Evolutionary conservation across 495 filamentous ascomycete genomes (phyloP), one percentile per base, ranked within the genome.

Genomic region (Annulohypoxylon moriforme): DNA sequence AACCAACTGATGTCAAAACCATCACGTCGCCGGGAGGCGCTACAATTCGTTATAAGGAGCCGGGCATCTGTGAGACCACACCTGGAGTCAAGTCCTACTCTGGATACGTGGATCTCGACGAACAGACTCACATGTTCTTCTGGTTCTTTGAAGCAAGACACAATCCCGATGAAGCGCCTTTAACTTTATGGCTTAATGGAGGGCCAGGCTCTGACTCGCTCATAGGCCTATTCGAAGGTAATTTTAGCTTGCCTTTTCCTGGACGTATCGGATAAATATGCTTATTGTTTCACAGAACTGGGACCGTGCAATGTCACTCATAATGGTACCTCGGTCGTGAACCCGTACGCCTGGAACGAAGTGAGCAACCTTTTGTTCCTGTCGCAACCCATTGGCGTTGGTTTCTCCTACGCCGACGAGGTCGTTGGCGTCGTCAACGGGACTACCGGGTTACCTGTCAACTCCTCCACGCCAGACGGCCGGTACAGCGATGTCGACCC

Each of bases 131-230:
- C 69, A 90, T 87, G 27, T 91, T 90, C 68, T 91, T 91, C 76
- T 92, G 90, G 90, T 92, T 91, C 70, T 86, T 92, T 71, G 89
- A 91, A 72, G 83, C 89, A 0, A 80, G 87, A 42, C 80, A 87
- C 20, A 82, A 86, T 58, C 85, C 88, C 4, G 64, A 82, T 55
- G 82, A 84, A 66, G 84, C 87, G 0, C 88, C 89, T 4, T 76
- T 90, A 4, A 85, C 86, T 0, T 79, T 90, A 36, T 90, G 88
- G 88, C 78, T 90, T 29, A 87, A 88, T 72, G 88, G 88, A 29
- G 88, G 88, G 3, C 88, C 88, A 10, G 88, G 84, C 50, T 78
- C 73, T 60, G 84, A 89, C 64, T 89, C 86, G 1, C 75, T 90
- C 58, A 88, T 91, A 66, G 90, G 90, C 1, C 75, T 92, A 13